A percentile compares a stretch with the other conserved stretches of the same genome.
Conservation (phyloP, 345 rosid species). For the Hibiscus mutabilis region DNA sequence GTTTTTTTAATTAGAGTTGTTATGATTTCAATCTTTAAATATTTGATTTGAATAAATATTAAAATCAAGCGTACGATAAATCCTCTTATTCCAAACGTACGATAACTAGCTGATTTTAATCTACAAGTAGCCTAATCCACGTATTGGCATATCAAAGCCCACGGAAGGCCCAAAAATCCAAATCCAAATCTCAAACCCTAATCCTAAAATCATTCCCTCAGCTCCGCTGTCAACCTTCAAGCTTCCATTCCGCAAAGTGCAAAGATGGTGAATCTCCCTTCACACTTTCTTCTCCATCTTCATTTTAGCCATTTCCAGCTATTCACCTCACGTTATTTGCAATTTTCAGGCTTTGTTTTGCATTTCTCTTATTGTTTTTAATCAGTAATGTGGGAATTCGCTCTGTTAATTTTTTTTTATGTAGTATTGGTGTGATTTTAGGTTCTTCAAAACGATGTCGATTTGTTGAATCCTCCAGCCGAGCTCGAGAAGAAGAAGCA, state of each 20-base stretch:
- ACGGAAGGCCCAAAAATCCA: background rate
- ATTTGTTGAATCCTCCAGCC: slow-evolving; percentile 42
- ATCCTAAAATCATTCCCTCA: background rate
- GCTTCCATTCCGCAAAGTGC: background rate
- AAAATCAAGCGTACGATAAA: no score
- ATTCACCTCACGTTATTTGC: background rate
- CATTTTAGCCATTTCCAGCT: background rate
- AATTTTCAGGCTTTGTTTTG: background rate
- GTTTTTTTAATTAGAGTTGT: no score
- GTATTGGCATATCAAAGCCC: background rate
- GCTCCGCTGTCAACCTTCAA: background rate
- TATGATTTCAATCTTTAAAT: no score
- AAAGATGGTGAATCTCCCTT: background rate
- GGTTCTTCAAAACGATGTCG: slow-evolving; percentile 50
- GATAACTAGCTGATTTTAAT: no score
- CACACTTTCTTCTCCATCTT: background rate
- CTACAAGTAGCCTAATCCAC: background rate
- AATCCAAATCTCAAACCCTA: background rate
- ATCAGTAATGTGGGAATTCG: background rate
- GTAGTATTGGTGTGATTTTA: background rate
- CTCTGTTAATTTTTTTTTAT: background rate
- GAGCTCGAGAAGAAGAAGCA: slow-evolving; percentile 54
- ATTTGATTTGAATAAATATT: no score
- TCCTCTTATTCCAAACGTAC: no score
- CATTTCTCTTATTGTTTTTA: no score